Base-by-base conservation (phyloP, 225 moss, liverwort and hornwort genomes). In the Rhytidiadelphus loreus region DNA sequence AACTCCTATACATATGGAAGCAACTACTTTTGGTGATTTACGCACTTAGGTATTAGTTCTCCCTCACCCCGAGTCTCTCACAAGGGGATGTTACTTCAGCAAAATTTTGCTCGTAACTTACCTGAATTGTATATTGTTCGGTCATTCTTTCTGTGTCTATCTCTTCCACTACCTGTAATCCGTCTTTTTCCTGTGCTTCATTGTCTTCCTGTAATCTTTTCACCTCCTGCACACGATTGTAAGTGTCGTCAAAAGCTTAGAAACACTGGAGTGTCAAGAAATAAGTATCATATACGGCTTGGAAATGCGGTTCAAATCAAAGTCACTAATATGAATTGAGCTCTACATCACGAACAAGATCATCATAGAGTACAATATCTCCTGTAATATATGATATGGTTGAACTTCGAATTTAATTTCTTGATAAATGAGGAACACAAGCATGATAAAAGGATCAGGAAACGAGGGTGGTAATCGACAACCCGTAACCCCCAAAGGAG, bases 171-270 rank as follows among this genome's bases (percentile, higher is more conserved):
- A 94, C 92, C 84, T 92, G 98, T 79, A 92, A 93, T 81, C 91
- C 95, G 85, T 95, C 97, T 86, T 96, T 95, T 84, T 41, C 89
- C 87, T 94, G 95, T 26, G 91, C 90, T 88, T 97, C 99, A 88
- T 92, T 90, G 80, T 99, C 99, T 90, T 97, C 96, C 90, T 97
- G 97, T 89, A 86, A 92, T 76, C 94, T 95, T 88, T 94, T 96
- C 70, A 87, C 68, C 79, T 96, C 95, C 98, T 99, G 94, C 63
- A 61, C 87, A 91, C 48, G 55, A 74, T 78, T 53, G 43, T 24
- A 65, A 32, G 85, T 83, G 46, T 56, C 88, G 75, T 79, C 87
- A 87, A 82, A 70, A 89, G 53, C 63, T 84, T 65, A 64, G 76
- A 79, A 80, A 85, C 46, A 56, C 55, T 50, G 77, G 24, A 84